These are phyloP conservation scores for Hanseniaspora hatyaiensis DNA, from an alignment of 805 yeast species.

Conservation along the genomic window DNA sequence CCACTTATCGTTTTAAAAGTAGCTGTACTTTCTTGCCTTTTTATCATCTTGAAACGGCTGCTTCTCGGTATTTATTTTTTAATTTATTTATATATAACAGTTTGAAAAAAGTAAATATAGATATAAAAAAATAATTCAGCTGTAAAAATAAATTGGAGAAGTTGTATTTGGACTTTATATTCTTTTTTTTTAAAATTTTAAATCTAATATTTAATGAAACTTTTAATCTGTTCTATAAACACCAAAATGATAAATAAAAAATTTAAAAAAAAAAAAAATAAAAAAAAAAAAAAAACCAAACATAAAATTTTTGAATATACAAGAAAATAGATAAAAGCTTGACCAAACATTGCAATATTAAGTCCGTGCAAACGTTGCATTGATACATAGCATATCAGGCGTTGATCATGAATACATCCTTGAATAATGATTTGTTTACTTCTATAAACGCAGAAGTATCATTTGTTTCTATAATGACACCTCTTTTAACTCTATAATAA, in stretches of 20 bases:
- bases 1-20: conserved; percentile 14
- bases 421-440: not conserved
- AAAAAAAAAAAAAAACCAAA: not conserved
- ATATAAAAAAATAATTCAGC: too few relatives aligned
- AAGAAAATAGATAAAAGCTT: not conserved
- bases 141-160: too few relatives aligned
- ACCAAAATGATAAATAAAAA: too few relatives aligned
- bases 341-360: not conserved
- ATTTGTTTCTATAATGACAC: conserved; percentile 25
- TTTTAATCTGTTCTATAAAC: too few relatives aligned
- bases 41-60: conserved; percentile 9
- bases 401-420: not conserved
- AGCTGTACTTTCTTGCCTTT: conserved; percentile 12
- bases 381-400: not conserved
- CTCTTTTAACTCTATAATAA: conserved; percentile 42
- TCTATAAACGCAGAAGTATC: not conserved
- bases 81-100: too few relatives aligned
- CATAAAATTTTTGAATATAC: not conserved
- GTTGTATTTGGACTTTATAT: not conserved
- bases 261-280: not conserved
- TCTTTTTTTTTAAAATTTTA: too few relatives aligned
- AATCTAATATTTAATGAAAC: too few relatives aligned
- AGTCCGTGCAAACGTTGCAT: not conserved
- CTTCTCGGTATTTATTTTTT: too few relatives aligned
- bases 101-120: too few relatives aligned